Percentiles rank a stretch among this genome's conserved stretches.
phyloP scores from a whole-genome alignment of 352 stramenopile species.

The Globisporangium rhizosaccharum region DNA sequence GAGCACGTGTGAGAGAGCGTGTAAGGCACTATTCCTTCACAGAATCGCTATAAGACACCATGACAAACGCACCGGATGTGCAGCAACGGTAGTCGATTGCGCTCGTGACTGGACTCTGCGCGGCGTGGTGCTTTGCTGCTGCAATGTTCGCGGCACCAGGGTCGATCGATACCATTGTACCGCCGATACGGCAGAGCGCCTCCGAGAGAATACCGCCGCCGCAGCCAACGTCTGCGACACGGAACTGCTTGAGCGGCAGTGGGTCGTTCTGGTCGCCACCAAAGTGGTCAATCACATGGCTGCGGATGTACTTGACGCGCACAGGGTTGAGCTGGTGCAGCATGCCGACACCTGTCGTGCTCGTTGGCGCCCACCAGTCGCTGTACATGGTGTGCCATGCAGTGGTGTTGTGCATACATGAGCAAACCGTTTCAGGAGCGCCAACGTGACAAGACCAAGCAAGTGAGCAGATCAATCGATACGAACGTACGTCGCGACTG shows the following conservation, averaged over 20 bases:
- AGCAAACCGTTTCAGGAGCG: neutral
- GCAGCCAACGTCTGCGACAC: slow-evolving; percentile 73
- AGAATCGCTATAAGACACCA: neutral
- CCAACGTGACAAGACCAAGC: neutral
- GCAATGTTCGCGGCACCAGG: slow-evolving; percentile 67
- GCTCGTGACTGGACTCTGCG: slow-evolving; percentile 39
- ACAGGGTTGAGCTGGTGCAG: slow-evolving; percentile 83
- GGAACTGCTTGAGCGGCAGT: slow-evolving; percentile 42
- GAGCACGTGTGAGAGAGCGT: neutral
- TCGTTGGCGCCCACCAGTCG: slow-evolving; percentile 78
- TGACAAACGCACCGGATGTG: slow-evolving; percentile 47
- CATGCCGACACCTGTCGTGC: slow-evolving; percentile 64
- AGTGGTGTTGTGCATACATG: neutral
- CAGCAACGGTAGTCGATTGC: slow-evolving; percentile 79
- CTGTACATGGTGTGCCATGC: slow-evolving; percentile 16
- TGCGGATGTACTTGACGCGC: slow-evolving; percentile 81
- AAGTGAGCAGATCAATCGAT: neutral
- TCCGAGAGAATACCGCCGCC: slow-evolving; percentile 83
- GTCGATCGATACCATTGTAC: slow-evolving; percentile 64
- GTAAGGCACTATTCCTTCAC: no score
- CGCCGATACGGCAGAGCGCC: slow-evolving; percentile 72
- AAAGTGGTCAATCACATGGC: slow-evolving; percentile 63
- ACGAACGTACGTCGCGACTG: slow-evolving; percentile 50
- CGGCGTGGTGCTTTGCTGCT: slow-evolving; percentile 61
- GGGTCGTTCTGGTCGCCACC: slow-evolving; percentile 38